Evolutionary conservation across 1,139 yeast species (phyloP), one percentile per base, ranked within the genome.

Genomic region (Magnusiomyces suaveolens): DNA sequence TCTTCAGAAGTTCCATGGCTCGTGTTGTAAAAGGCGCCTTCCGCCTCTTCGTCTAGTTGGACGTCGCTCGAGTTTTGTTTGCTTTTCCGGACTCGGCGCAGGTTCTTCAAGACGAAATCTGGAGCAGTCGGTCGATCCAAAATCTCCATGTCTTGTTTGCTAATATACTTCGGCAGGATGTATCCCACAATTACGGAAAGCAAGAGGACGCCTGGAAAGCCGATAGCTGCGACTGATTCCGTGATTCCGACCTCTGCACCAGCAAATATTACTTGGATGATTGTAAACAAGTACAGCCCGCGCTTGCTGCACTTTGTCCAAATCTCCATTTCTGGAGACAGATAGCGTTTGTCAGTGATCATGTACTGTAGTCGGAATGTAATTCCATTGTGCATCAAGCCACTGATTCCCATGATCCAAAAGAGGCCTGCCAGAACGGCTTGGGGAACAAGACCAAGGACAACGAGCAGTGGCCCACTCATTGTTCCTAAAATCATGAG

Each of bases 361-460:
- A 89, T 62, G 68, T 78, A 87, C 46, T 85, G 66, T 2, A 90
- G 71, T 58, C 86, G 77, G 54, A 78, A 74, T 3, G 85, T 75
- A 4, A 90, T 80, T 2, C 76, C 82, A 63, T 85, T 87, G 3
- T 76, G 80, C 59, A 84, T 76, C 16, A 92, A 69, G 0, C 96
- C 96, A 0, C 84, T 79, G 0, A 88, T 74, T 0, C 96, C 97
- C 97, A 92, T 90, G 60, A 87, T 81, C 76, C 90, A 88, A 66
- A 92, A 92, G 49, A 92, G 74, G 0, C 97, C 98, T 0, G 97
- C 87, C 26, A 92, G 72, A 0, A 89, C 95, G 2, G 95, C 95
- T 65, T 92, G 97, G 0, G 98, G 98, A n/a, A 92, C 84, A 33
- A 83, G 72, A 0, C 92, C 90, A 20, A 92, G 72, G 10, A 94